Base-by-base conservation (phyloP, 1,139 yeast genomes). In the Sugiyamaella castrensis region DNA sequence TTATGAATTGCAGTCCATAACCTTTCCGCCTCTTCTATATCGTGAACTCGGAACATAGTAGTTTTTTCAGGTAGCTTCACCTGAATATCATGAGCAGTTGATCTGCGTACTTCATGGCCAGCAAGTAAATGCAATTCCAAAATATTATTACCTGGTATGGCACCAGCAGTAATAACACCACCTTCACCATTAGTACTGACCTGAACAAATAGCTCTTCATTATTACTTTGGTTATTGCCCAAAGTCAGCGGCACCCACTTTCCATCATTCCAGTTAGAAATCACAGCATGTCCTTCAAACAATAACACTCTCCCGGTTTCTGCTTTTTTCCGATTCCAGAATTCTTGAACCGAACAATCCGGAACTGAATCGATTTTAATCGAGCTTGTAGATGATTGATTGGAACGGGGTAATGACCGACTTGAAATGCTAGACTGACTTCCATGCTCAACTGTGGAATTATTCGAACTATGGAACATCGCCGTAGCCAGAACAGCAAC, bases 81-180 rank as follows among this genome's bases (percentile, higher is more conserved):
- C 43, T 65, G 67, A 16, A 65, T 57, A 47, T 65, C 69, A 33
- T 62, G 57, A 4, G 56, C 57, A 4, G 69, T 65, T 3, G 60
- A 52, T 45, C 58, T 54, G 12, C 61, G 53, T 15, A 56, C 44
- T 12, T 57, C 61, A 35, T 57, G 58, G 8, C 46, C 43, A 7
- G 60, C 57, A 13, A 48, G 38, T 28, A 59, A 41, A 40, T 40
- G 43, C 41, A 57, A 19, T 27, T 54, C 57, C 37, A 55, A 27
- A 7, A 41, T 35, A 2, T 40, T 40, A 27, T 33, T 16, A 13
- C 48, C 50, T 2, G 39, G 43, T 15, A 34, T 35, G 4, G 47
- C 37, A 9, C 46, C 47, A 12, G 53, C 59, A 7, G 38, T 34
- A 10, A 59, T 46, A 2, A 48, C 45, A 1, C 60, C 61, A 9